Base-by-base conservation (phyloP, 106 monocot genomes). In the Dendrobium catenatum region DNA sequence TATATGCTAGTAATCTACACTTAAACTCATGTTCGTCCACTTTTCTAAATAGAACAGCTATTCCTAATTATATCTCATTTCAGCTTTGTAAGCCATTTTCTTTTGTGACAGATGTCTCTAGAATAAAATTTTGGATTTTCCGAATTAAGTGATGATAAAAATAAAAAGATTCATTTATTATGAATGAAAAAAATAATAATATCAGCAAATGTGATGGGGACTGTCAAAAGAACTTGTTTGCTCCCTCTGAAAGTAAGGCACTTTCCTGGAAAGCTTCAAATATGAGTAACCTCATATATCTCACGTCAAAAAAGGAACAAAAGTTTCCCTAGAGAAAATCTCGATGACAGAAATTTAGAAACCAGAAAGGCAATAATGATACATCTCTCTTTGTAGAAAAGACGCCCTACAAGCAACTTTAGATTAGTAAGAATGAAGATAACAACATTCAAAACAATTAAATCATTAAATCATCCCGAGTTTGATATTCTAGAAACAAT, bases 361-460 rank as follows among this genome's bases (percentile, higher is more conserved):
- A 33, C 6, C 15, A 33, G 17, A 40, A 68, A 31, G 31, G 68
- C 9, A 31, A 10, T 29, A 72, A 72, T 72, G 72, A 72, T 40
- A 17, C 40, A 7, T 66, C 5, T 66, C 26, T 40, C 13, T 16
- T 15, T 40, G 5, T 37, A 72, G 72, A 33, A 72, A 72, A 16
- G 51, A 51, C 16, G 51, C 51, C 10, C 51, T 51, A 51, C 51
- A 15, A 51, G 51, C 51, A 51, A 1, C 10, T 51, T 51, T 51
- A 13, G 13, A 51, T 51, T 13, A 13, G 10, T 46, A 51, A 51
- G 51, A 13, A 72, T 72, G 72, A 72, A 72, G 72, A 33, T 19
- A 16, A 74, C 73, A 73, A 42, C 43, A 15, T 70, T 70, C 31
- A 74, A 43, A 42, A 74, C 8, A 74, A 72, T 72, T 51, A 51